Base-by-base conservation (phyloP, 495 filamentous ascomycete genomes). In the Talaromyces ruber region DNA sequence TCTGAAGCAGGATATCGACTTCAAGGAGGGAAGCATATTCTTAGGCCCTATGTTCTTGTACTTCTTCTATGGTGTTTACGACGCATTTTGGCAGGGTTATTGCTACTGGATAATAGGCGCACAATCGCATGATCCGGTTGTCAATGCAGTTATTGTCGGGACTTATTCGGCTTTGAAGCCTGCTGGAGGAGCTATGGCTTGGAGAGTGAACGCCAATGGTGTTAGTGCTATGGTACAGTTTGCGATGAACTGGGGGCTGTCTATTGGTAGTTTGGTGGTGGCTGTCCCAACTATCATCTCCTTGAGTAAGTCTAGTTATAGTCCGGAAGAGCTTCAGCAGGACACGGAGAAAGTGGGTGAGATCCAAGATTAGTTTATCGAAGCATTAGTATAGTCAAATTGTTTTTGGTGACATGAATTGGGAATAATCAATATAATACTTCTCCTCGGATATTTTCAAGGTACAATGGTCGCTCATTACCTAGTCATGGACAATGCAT, bases 111-210 rank as follows among this genome's bases (percentile, higher is more conserved):
- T 77, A n/a, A 92, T 97, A 84, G 92, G 92, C 47, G 84, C 92
- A 6, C 79, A 90, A 39, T 91, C 88, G 65, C 95, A 96, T 76
- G 91, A 91, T n/a, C 85, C 89, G 37, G 87, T 89, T 64, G 91
- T 88, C 67, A 82, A 90, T 4, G 93, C 93, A 69, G 92, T 95
- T 74, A 84, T 92, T 65, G 85, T 90, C 16, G 92, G 93, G 45
- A 94, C 91, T 74, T 96, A 96, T 80, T 94, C 94, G 68, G 89
- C 88, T 52, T 88, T 97, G 65, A 91, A 96, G 74, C 89, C 86
- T 21, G 86, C 88, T 3, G 93, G 91, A 54, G 85, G 86, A n/a
- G 90, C 90, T 6, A 84, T 96, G 65, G 87, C 88, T 52, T 96
- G 87, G 88, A 81, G 87, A 7, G 70, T 91, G 60, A 91, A 96